Evolutionary conservation across 2,329 filamentous ascomycete species (phyloP), one percentile per base, ranked within the genome.

Genomic region (Raffaelea albimanens): DNA sequence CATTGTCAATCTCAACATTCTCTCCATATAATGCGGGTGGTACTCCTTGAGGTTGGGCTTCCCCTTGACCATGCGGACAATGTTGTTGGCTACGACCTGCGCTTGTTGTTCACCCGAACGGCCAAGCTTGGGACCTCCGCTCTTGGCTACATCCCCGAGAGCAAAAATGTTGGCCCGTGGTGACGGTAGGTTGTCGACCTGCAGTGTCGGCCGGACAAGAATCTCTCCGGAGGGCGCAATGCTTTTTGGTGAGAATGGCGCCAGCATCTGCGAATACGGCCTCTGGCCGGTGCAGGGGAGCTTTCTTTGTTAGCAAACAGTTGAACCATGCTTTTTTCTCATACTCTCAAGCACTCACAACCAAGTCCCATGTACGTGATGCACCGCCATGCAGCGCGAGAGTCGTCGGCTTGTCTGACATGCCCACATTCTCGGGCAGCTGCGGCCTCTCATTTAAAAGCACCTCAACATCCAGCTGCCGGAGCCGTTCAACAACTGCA

Each of bases 111-210:
- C 65, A 0, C 74, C 76, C 0, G 76, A 70, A 10, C 78, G 67
- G 0, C 72, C 76, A 56, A 80, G 81, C 5, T 71, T 72, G 33
- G 65, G 61, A 0, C 65, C 65, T 1, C 68, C 67, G 1, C 69
- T 71, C 22, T 76, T 73, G 4, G 78, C 72, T 4, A 85, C 76
- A 52, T 85, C 81, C n/a, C 82, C 82, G n/a, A 78, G 72, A 1
- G 74, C 75, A 54, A 80, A 85, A 2, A 84, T 66, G 50, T 78
- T 71, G 2, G 69, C 65, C 10, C 72, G 64, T 0, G 52, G 50
- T 5, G n/a, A 4, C 4, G 8, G 40, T 21, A 11, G 29, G n/a
- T n/a, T n/a, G 2, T 67, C 61, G 53, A 85, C 63, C 51, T 83
- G 80, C 31, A 85, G 64, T 0, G 74, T 80, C 0, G 71, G 66